Base-by-base conservation (phyloP, 441 rosid genomes). In the Euphorbia schlechtendalii region DNA sequence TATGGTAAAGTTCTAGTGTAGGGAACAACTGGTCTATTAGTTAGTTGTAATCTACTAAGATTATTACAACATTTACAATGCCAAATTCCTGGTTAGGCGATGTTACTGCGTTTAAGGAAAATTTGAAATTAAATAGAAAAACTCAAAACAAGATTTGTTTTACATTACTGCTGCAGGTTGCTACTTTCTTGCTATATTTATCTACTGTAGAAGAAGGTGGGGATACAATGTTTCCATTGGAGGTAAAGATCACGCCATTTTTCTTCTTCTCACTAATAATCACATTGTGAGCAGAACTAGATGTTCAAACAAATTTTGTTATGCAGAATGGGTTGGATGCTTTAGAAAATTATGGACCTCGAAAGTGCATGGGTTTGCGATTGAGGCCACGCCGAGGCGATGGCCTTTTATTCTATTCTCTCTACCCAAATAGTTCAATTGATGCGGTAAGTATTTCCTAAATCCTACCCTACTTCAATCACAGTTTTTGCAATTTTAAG, bases 191-290 rank as follows among this genome's bases (percentile, higher is more conserved):
- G 72, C 60, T 86, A 77, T 86, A 84, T 80, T 73, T 88, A 75
- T 72, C 89, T 8, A 77, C 74, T 56, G 86, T 82, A 41, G 82
- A 89, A 74, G 85, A 78, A 74, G 92, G 96, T 56, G 89, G 90
- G 45, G 90, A 86, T 66, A 86, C 92, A 7, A 71, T 79, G 75
- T 86, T 84, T 67, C 90, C 96, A 4, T 76, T 72, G 55, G 90
- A 84, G 90, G 86, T 83, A 82, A 51, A 62, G 43, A 65, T 25
- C 12, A 22, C 34, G 13, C 4, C 36, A 66, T 63, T 17, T 40
- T 30, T 27, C 53, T 17, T 25, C 25, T 10, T 48, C 21, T 41
- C 40, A 56, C 17, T 38, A 3, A 38, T 57, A 18, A 0, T 48
- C 24, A 46, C 28, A 41, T n/a, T n/a, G 63, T 11, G 1, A 12